Evolutionary conservation across 169 alveolate genomes (phyloP).

Genomic region (Plasmodium gonderi): DNA sequence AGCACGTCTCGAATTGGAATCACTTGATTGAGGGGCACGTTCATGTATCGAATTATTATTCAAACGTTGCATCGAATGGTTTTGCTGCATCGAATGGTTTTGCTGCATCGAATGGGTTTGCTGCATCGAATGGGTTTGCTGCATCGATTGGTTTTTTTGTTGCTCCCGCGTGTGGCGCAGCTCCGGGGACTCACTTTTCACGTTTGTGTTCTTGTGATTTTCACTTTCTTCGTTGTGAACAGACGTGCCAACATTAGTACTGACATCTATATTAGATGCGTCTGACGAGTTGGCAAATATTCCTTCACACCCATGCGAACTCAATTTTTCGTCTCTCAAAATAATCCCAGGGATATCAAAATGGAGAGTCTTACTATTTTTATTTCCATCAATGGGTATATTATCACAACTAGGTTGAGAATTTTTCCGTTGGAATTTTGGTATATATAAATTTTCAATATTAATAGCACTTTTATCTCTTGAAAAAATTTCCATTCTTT

Average conservation of each 20-base stretch:
- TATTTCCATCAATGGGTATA: neutral
- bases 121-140: too few species aligned
- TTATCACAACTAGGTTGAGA: neutral
- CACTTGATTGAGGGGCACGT: neutral
- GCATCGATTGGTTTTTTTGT: too few species aligned
- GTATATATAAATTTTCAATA: neutral
- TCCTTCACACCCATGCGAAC: neutral
- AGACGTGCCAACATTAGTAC: neutral
- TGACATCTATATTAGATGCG: neutral
- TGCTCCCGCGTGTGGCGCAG: too few species aligned
- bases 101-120: too few species aligned
- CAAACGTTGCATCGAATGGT: neutral
- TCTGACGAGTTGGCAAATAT: neutral
- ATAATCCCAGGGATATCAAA: too few species aligned
- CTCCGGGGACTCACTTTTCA: too few species aligned
- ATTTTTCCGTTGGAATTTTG: neutral
- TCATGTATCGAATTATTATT: neutral
- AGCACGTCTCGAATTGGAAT: neutral
- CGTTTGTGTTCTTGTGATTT: neutral
- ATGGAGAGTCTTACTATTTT: neutral
- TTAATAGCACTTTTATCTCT: constrained; percentile 9
- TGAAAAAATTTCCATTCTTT: constrained; percentile 27
- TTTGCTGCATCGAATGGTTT: too few species aligned
- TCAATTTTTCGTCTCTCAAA: neutral
- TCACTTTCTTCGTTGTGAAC: neutral